A percentile compares a stretch with the other conserved stretches of the same genome.
phyloP scores from a whole-genome alignment of 2,329 filamentous ascomycete species.

The Camillea tinctor region DNA sequence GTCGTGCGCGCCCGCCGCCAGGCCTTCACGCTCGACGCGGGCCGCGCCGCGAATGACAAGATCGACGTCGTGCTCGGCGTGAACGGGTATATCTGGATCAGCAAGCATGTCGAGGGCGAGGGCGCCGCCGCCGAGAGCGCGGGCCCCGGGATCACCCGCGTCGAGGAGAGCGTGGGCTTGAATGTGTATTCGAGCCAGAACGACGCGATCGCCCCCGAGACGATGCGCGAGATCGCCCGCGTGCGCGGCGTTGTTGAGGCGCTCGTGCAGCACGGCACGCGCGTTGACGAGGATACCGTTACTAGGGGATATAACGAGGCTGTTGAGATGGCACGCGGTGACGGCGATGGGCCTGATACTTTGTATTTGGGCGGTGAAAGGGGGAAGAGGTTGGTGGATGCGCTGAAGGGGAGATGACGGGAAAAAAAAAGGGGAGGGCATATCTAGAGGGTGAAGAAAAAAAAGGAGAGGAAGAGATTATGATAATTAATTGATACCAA shows the following conservation, averaged over 20 bases:
- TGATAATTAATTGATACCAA: no score
- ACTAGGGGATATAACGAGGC: conserved; percentile 79
- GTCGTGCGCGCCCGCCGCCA: conserved; percentile 83
- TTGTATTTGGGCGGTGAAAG: conserved; percentile 60
- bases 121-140: conserved; percentile 43
- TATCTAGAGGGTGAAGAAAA: not conserved
- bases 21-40: conserved; percentile 74
- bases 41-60: conserved; percentile 43
- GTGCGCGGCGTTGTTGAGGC: conserved; percentile 79
- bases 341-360: conserved; percentile 54
- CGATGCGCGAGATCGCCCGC: conserved; percentile 83
- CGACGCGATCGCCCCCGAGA: conserved; percentile 73
- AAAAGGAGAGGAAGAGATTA: no score
- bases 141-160: conserved; percentile 67
- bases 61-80: conserved; percentile 90
- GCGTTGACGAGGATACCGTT: conserved; percentile 89
- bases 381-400: conserved; percentile 50
- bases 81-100: conserved; percentile 96
- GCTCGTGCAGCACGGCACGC: conserved; percentile 76
- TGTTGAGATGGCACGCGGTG: conserved; percentile 68
- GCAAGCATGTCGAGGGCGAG: conserved; percentile 72
- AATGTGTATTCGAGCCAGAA: conserved; percentile 96
- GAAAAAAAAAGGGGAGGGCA: no score
- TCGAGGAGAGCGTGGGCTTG: conserved; percentile 83
- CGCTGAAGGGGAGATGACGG: conserved; percentile 33